Evolutionary conservation across 768 basidiomycete genomes (phyloP), one percentile per base, ranked within the genome.

Genomic region (Tylopilus plumbeoviolaceoides): DNA sequence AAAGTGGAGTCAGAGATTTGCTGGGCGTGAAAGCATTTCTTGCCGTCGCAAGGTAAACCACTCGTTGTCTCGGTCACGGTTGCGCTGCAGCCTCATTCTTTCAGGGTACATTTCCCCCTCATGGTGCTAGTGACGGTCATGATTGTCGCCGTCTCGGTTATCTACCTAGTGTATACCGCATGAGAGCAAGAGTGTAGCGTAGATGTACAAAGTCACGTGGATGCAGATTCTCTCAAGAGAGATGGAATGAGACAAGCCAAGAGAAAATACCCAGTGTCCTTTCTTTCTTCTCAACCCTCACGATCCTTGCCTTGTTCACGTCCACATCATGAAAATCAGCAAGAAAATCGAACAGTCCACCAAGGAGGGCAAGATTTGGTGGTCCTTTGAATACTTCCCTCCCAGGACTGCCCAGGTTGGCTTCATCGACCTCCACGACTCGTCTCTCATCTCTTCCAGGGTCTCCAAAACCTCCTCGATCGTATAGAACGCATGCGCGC

Each of bases 371-470:
- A 84, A 91, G 64, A 74, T 91, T 54, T 97, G 94, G 89, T 99
- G 95, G 95, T 94, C 91, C 35, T 98, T 99, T 69, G 95, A 99
- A 68, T 98, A 94, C 74, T 98, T 99, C 65, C 95, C 97, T 51
- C 95, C 91, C 20, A 78, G 94, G 58, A 97, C 94, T 31, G 92
- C 92, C 46, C 94, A 95, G 83, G 91, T 92, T 56, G 53, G 70
- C 63, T 36, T 51, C 35, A 28, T 18, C 45, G 53, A 14, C 5
- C 43, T n/a, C n/a, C 9, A 33, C 31, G 21, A 31, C 47, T 38
- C 25, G 38, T 31, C 28, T 50, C 54, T 38, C 23, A 59, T 39
- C 9, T 43, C 33, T 28, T 14, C 35, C 38, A 57, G 59, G 61
- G 68, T 48, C 66, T 97, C 44, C 91, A 95, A 86, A 99, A 99